Evolutionary conservation across 164 flowering plant species (phyloP), one percentile per base, ranked within the genome.

Genomic region (Platanus orientalis): DNA sequence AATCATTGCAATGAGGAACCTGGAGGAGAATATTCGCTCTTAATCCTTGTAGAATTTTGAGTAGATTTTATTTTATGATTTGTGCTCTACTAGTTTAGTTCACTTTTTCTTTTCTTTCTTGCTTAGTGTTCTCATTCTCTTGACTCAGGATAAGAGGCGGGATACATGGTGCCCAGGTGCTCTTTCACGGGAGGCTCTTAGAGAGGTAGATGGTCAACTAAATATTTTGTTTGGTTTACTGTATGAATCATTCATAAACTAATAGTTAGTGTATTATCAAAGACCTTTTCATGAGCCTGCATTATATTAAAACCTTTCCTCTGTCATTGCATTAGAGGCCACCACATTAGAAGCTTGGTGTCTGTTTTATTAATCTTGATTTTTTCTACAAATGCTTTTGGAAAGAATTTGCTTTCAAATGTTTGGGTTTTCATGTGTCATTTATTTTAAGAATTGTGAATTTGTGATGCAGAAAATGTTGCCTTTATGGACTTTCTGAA

Each of bases 111-210:
- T n/a, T 23, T 24, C 14, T 9, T 44, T 36, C 42, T 7, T 71
- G 30, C 61, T 53, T 36, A 40, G 42, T 32, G 34, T 71, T 47
- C 56, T 9, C 23, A 16, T 61, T 53, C 58, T 52, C 66, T 59
- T 54, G 16, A 25, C 69, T 55, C 71, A 94, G 96, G 80, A 71
- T 24, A 90, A 87, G 75, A 80, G 98, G 75, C 82, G 98, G 45
- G 95, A 86, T 62, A 94, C 98, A 62, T 94, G 98, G 98, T 91
- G 97, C 70, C 85, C 91, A 24, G 80, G 92, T 27, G 82, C 76
- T 57, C 76, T 81, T 52, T 62, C 73, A 3, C 69, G 65, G 44
- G 76, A 80, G 66, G 54, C 76, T 60, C 45, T 73, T 40, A 65
- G 36, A 54, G 80, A 88, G 81, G 98, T 84, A 75, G 66, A 47